Conservation (phyloP, 176 grass and related monocot genomes). For the Carex pumila region DNA sequence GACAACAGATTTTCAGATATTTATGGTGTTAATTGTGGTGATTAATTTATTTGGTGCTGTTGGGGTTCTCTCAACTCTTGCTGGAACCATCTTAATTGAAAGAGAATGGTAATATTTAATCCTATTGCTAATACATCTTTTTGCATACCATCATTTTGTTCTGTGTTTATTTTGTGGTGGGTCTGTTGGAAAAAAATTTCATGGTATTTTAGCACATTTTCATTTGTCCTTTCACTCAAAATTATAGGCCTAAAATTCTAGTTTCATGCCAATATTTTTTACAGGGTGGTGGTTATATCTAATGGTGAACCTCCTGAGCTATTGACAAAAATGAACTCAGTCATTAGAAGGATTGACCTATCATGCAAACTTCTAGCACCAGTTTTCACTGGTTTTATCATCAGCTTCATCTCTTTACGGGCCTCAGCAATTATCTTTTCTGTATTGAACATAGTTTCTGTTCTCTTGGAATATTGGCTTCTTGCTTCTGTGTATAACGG, state of each 20-base stretch:
- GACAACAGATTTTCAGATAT: constrained; percentile 24
- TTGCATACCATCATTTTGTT: background rate
- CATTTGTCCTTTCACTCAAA: background rate
- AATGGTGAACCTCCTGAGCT: constrained; percentile 23
- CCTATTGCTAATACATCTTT: background rate
- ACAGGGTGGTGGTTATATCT: constrained; percentile 88
- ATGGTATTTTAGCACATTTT: background rate
- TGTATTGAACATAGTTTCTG: constrained; percentile 52
- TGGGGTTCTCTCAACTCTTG: constrained; percentile 71
- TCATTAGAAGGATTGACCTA: constrained; percentile 85
- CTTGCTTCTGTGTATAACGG: constrained; percentile 68
- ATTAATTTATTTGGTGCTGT: constrained; percentile 72
- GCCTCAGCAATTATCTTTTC: constrained; percentile 61
- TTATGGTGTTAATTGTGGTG: constrained; percentile 45
- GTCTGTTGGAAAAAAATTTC: background rate
- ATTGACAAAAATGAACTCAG: constrained; percentile 76
- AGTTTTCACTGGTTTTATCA: constrained; percentile 63
- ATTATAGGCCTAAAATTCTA: background rate
- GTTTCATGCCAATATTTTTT: background rate
- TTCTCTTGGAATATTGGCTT: constrained; percentile 74
- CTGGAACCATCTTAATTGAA: constrained; percentile 82
- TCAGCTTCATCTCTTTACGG: constrained; percentile 71
- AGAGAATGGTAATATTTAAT: constrained; percentile 58
- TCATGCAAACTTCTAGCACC: constrained; percentile 85
- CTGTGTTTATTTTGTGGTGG: background rate